Conservation (phyloP, 2,329 filamentous ascomycete species). For the Purpureocillium lavendulum region DNA sequence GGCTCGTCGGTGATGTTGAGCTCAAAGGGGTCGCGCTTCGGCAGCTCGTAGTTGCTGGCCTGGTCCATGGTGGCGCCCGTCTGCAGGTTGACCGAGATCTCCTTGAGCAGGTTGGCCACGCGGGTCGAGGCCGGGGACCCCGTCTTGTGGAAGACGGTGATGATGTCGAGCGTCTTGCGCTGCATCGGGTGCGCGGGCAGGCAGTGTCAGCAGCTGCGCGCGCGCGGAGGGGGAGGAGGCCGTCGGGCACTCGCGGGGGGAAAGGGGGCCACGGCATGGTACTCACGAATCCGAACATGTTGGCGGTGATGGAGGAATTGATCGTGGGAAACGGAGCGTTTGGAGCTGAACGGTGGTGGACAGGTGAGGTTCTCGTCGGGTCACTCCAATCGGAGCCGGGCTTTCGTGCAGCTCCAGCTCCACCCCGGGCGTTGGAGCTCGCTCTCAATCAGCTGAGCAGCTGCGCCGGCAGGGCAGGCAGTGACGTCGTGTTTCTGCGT, state of each 20-base stretch:
- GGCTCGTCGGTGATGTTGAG: conserved; percentile 73
- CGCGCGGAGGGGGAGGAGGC: too few relatives aligned
- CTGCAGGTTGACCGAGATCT: conserved; percentile 62
- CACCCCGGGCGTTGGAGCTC: too few relatives aligned
- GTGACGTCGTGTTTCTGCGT: too few relatives aligned
- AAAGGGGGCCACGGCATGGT: too few relatives aligned
- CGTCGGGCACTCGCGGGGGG: too few relatives aligned
- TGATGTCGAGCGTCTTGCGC: conserved; percentile 78
- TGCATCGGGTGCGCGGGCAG: conserved; percentile 23
- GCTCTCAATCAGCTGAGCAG: too few relatives aligned
- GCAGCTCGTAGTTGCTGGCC: conserved; percentile 53
- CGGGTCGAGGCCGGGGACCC: conserved; percentile 62
- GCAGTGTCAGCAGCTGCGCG: too few relatives aligned
- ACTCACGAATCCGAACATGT: conserved; percentile 16
- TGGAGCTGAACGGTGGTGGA: not conserved
- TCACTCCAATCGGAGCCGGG: not conserved
- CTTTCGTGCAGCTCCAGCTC: not conserved
- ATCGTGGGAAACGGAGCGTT: not conserved
- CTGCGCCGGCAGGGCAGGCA: too few relatives aligned
- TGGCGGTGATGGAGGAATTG: not conserved
- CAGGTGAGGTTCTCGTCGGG: not conserved
- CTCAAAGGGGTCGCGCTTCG: conserved; percentile 64
- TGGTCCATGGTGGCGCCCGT: conserved; percentile 66
- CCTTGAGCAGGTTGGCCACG: conserved; percentile 70
- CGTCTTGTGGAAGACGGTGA: conserved; percentile 93